Evolutionary conservation across 768 basidiomycete species (phyloP), one percentile per base, ranked within the genome.

Genomic region (Mycena haematopus): DNA sequence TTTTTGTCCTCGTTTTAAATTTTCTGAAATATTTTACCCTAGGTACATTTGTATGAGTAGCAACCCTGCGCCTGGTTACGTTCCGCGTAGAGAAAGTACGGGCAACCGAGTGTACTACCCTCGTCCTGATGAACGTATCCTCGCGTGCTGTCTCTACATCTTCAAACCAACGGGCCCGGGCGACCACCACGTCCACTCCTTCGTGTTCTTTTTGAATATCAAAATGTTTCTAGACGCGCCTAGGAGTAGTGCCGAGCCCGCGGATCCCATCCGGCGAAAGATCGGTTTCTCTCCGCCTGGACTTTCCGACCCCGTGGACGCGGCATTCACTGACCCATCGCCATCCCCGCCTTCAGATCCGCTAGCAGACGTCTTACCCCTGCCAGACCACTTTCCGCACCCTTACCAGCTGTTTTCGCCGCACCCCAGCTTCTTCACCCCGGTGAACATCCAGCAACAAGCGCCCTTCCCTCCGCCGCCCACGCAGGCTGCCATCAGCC

Each of bases 1-100:
- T 50, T 15, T 6, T 11, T 24, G 14, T 7, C 11, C 1, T 44
- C 33, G 25, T 27, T 8, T 22, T 42, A 33, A 11, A 4, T 24
- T 35, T 31, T 24, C 15, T 24, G 49, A 29, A 7, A n/a, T n/a
- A n/a, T 22, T 2, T 36, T 15, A 9, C 6, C 17, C n/a, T 15
- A 66, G 65, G 65, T 83, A 84, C 58, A 82, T 84, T 44, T 82
- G 81, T 52, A 79, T 83, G 75, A 83, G 82, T 70, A 81, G 78
- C 65, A 84, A 84, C 61, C 81, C 83, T 4, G 72, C 79, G 19
- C 80, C 83, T 7, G 80, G 79, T 14, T 78, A 76, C 50, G 70
- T 77, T 1, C 80, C 80, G 2, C 44, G 21, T 15, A 47, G 56
- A 35, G 38, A 63, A 27, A 31, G n/a, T 17, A 56, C 54, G 17